phyloP scores from a whole-genome alignment of 306 rosid species.

The Delonix regia region DNA sequence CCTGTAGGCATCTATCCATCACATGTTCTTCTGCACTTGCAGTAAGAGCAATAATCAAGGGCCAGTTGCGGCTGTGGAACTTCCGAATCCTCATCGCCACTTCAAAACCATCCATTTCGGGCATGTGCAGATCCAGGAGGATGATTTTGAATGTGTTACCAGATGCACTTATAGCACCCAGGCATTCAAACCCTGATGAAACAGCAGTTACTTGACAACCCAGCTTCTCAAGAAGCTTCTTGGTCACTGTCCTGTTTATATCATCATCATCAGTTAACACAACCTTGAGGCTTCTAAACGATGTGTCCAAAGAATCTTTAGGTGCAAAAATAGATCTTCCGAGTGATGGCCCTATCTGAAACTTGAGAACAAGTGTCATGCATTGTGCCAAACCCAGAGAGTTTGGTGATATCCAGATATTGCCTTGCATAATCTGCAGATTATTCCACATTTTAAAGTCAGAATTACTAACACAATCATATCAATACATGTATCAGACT shows the following conservation, averaged over 20 bases:
- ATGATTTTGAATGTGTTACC: slow-evolving; percentile 51
- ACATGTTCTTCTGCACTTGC: slow-evolving; percentile 69
- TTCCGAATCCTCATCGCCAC: slow-evolving; percentile 68
- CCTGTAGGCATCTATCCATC: slow-evolving; percentile 68
- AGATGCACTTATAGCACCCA: slow-evolving; percentile 48
- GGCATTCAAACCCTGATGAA: slow-evolving; percentile 76
- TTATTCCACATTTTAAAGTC: slow-evolving; percentile 31
- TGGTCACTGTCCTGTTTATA: slow-evolving; percentile 71
- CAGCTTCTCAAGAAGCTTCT: slow-evolving; percentile 81
- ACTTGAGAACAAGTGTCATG: slow-evolving; percentile 73
- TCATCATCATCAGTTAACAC: slow-evolving; percentile 70
- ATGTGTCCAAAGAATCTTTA: slow-evolving; percentile 46
- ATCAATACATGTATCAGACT: slow-evolving; percentile 7
- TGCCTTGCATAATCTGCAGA: slow-evolving; percentile 89
- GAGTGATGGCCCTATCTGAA: slow-evolving; percentile 50
- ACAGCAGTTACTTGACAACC: slow-evolving; percentile 75
- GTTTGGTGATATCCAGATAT: slow-evolving; percentile 63
- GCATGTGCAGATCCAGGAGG: slow-evolving; percentile 82
- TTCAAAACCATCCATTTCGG: slow-evolving; percentile 84
- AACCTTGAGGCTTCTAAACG: slow-evolving; percentile 64
- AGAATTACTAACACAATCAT: slow-evolving; percentile 18
- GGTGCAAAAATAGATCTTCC: slow-evolving; percentile 44
- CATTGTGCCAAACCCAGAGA: slow-evolving; percentile 60
- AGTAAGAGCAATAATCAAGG: slow-evolving; percentile 69
- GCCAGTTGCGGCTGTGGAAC: slow-evolving; percentile 59